Evolutionary conservation across 78 protist species (phyloP).

Genomic region (Thecamonas trahens): DNA sequence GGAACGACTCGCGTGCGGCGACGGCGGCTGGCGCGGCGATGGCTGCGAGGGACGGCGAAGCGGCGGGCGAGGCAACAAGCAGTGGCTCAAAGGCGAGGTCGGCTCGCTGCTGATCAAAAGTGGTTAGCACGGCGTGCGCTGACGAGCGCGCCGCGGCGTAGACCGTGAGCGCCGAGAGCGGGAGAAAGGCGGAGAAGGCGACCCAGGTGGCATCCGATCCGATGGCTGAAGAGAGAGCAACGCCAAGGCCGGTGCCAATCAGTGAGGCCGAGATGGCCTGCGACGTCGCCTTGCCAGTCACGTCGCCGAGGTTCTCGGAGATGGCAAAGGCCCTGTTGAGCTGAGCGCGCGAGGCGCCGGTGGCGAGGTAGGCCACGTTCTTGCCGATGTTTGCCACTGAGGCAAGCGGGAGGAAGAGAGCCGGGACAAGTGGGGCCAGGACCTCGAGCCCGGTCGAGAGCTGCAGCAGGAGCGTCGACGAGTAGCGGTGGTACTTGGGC

Average conservation of each 20-base stretch:
- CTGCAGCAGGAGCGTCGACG: not conserved
- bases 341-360: slow-evolving; percentile 28
- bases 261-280: slow-evolving; percentile 25
- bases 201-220: not conserved
- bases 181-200: no score
- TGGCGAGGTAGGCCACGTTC: slow-evolving; percentile 22
- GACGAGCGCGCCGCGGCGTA: not conserved
- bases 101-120: slow-evolving; percentile 15
- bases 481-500: slow-evolving; percentile 30
- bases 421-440: slow-evolving; percentile 21
- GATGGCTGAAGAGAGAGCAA: no score
- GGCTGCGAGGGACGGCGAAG: no score
- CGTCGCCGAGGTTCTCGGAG: slow-evolving; percentile 36
- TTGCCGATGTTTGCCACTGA: slow-evolving; percentile 26
- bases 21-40: no score
- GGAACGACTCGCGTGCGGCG: no score
- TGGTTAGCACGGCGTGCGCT: not conserved
- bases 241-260: slow-evolving; percentile 28
- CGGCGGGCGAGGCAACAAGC: no score
- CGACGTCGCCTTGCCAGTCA: slow-evolving; percentile 32
- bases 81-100: slow-evolving; percentile 17
- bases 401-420: slow-evolving; percentile 31
- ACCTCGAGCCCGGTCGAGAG: slow-evolving; percentile 18
- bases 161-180: not conserved
- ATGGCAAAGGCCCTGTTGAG: slow-evolving; percentile 20